Evolutionary conservation across 495 filamentous ascomycete species (phyloP).

Genomic region (Penicillium lividum): DNA sequence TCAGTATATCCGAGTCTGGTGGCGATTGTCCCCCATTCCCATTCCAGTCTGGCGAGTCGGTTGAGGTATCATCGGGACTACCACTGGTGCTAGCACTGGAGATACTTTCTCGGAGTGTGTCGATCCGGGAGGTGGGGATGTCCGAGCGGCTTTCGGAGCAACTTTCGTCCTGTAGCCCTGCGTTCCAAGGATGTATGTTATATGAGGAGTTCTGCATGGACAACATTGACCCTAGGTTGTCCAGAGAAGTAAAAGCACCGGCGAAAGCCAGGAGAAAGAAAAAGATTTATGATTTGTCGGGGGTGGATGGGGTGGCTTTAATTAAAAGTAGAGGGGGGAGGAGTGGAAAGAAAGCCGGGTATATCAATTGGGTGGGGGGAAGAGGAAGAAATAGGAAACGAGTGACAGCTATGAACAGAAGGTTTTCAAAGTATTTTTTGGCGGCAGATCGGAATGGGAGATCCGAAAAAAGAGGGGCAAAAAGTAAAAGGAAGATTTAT

Average conservation of each 20-base stretch:
- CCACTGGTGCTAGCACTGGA: slow-evolving; percentile 37
- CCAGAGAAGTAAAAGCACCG: not conserved
- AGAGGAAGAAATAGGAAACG: slow-evolving; percentile 1
- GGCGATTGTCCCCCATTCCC: slow-evolving; percentile 31
- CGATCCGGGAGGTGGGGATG: slow-evolving; percentile 26
- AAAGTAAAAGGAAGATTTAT: not conserved
- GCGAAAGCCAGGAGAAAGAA: slow-evolving; percentile 3
- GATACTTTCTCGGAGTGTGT: slow-evolving; percentile 36
- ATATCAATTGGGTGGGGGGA: slow-evolving; percentile 13
- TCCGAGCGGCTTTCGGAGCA: slow-evolving; percentile 22
- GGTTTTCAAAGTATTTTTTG: not conserved
- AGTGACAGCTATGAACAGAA: not conserved
- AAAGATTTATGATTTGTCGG: slow-evolving; percentile 3
- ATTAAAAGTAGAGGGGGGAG: not conserved
- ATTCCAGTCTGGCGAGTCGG: slow-evolving; percentile 40
- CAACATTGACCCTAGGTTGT: slow-evolving; percentile 38
- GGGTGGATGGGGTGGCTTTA: not conserved
- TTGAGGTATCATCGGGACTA: slow-evolving; percentile 41
- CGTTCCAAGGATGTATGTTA: slow-evolving; percentile 23
- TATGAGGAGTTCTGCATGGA: slow-evolving; percentile 44
- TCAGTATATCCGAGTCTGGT: slow-evolving; percentile 26
- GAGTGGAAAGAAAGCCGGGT: not conserved
- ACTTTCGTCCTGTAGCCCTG: slow-evolving; percentile 17
- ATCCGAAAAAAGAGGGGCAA: not conserved
- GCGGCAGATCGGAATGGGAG: not conserved